These are phyloP conservation scores for Albatrellus ellisii DNA, from an alignment of 768 basidiomycete genomes.

Conservation along the genomic window DNA sequence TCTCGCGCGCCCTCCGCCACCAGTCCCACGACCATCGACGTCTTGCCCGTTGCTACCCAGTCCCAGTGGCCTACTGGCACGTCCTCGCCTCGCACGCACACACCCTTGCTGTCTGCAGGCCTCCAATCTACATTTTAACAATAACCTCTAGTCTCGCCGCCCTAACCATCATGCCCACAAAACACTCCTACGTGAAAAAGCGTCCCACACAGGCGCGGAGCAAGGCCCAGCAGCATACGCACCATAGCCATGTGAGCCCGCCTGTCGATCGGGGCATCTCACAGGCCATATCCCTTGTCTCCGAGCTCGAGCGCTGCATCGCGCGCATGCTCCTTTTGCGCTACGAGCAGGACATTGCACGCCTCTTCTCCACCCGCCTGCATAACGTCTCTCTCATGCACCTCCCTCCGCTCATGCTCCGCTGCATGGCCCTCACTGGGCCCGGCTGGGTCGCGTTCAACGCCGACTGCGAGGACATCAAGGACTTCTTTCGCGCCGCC, in stretches of 20 bases:
- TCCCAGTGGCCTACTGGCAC: neutral
- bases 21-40: neutral
- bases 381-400: conserved; percentile 51
- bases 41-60: neutral
- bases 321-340: conserved; percentile 54
- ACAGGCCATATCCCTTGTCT: conserved; percentile 45
- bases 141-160: neutral
- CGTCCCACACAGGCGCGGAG: conserved; percentile 24
- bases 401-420: conserved; percentile 55
- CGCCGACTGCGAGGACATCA: conserved; percentile 54
- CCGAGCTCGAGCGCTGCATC: conserved; percentile 56
- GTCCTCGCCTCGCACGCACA: neutral
- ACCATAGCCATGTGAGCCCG: conserved; percentile 26
- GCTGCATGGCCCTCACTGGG: conserved; percentile 45
- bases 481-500: conserved; percentile 57
- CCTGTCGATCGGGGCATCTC: conserved; percentile 43
- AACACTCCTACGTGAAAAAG: conserved; percentile 69
- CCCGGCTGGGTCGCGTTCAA: conserved; percentile 61
- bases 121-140: neutral
- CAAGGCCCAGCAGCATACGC: conserved; percentile 20
- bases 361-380: conserved; percentile 59
- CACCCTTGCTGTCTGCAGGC: neutral
- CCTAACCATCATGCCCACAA: conserved; percentile 39
- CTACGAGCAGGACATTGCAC: conserved; percentile 63
- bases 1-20: neutral